A percentile compares a stretch with the other conserved stretches of the same genome.
Evolutionary conservation across 345 rosid genomes (phyloP).

Genomic region (Pelargonium nanum): DNA sequence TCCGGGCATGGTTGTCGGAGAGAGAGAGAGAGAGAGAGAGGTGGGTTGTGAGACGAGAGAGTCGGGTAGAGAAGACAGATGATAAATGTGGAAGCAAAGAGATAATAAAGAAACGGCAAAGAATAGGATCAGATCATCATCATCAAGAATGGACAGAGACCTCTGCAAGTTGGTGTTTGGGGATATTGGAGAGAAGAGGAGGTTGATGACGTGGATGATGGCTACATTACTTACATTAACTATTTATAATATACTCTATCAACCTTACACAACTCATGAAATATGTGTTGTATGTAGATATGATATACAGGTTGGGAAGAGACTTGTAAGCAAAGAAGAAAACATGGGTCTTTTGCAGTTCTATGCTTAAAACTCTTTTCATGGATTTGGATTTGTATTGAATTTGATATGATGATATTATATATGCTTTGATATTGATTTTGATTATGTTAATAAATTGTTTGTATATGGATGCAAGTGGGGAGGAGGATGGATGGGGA

Average conservation of each 20-base stretch:
- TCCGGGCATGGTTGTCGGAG: constrained; percentile 22
- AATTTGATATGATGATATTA: not conserved
- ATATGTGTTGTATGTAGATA: too few relatives aligned
- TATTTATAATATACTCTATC: not conserved
- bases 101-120: constrained; percentile 10
- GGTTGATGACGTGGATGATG: constrained; percentile 20
- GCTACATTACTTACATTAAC: constrained; percentile 6
- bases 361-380: too few relatives aligned
- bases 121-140: constrained; percentile 8
- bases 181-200: constrained; percentile 18
- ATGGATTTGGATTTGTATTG: too few relatives aligned
- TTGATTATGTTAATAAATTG: too few relatives aligned
- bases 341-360: not conserved
- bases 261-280: too few relatives aligned
- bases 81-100: constrained; percentile 20
- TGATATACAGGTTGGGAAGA: not conserved
- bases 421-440: too few relatives aligned
- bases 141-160: constrained; percentile 29
- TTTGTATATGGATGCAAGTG: not conserved
- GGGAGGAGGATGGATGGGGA: too few relatives aligned
- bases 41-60: constrained; percentile 1
- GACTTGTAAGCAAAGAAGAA: not conserved
- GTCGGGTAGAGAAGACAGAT: not conserved
- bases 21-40: constrained; percentile 2
- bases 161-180: constrained; percentile 51